Conservation (phyloP, 306 rosid genomes). For the Lagenaria siceraria region DNA sequence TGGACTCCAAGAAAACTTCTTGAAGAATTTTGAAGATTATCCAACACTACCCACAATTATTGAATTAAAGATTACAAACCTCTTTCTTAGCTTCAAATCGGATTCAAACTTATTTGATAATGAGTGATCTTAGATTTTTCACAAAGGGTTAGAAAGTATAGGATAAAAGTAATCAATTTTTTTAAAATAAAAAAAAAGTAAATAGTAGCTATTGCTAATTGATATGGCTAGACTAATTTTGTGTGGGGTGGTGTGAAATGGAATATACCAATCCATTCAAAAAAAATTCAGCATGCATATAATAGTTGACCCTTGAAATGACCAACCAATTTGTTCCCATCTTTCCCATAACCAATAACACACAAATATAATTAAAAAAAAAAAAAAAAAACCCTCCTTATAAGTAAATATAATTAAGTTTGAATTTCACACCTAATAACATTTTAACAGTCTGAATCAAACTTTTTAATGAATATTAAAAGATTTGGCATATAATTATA, state of each 20-base stretch:
- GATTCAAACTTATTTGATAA: background rate
- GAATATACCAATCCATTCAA: background rate
- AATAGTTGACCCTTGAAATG: background rate
- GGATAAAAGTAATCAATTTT: background rate
- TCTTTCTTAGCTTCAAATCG: background rate
- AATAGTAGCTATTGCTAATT: background rate
- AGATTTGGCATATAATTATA: no score
- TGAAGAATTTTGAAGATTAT: no score
- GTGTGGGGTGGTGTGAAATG: background rate
- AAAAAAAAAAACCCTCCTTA: background rate
- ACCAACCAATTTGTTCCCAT: background rate
- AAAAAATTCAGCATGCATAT: background rate
- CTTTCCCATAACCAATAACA: background rate
- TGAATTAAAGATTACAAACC: no score
- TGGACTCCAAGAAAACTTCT: no score
- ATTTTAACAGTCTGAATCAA: no score
- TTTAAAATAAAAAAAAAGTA: no score
- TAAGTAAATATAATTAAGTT: background rate
- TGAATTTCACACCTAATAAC: background rate
- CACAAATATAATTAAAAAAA: background rate
- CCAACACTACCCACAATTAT: no score
- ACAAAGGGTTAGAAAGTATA: background rate
- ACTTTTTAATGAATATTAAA: no score
- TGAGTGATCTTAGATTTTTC: background rate
- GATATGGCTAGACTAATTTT: background rate